These are phyloP conservation scores for Saraca asoca DNA, from an alignment of 331 rosid genomes.

Conservation along the genomic window DNA sequence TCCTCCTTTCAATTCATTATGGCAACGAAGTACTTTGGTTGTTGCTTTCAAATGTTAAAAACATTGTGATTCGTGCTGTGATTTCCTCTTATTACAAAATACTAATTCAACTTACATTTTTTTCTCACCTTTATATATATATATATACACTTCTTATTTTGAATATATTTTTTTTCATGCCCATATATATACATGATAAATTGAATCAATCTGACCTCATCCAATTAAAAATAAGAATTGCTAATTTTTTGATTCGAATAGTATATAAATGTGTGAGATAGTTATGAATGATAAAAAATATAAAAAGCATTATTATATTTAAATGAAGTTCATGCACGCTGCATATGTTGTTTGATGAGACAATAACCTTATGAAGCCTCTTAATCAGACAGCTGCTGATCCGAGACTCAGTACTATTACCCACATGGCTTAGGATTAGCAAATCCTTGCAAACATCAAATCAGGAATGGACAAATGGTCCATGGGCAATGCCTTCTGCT, in stretches of 20 bases:
- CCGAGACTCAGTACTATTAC: conserved; percentile 11
- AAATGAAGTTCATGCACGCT: conserved; percentile 4
- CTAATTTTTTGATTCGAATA: too few relatives aligned
- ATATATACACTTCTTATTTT: too few relatives aligned
- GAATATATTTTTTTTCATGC: too few relatives aligned
- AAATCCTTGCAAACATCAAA: conserved; percentile 35
- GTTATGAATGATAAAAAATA: too few relatives aligned
- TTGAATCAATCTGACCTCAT: too few relatives aligned
- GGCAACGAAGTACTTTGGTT: background rate
- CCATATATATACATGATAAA: too few relatives aligned
- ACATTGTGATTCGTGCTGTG: too few relatives aligned
- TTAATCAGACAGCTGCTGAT: conserved; percentile 8
- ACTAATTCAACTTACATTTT: too few relatives aligned
- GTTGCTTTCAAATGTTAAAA: conserved; percentile 30
- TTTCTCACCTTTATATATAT: too few relatives aligned
- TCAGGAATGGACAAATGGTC: conserved; percentile 33
- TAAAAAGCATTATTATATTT: background rate
- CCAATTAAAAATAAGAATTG: too few relatives aligned
- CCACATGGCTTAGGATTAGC: conserved; percentile 35
- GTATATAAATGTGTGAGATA: too few relatives aligned
- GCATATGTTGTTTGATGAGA: background rate
- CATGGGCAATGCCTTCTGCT: conserved; percentile 42
- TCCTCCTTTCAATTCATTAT: conserved; percentile 5
- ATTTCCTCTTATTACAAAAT: too few relatives aligned
- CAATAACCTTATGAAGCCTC: conserved; percentile 5